Percentiles rank a stretch among this genome's conserved stretches.
Conservation (phyloP, 139 green algal species). For the Chlorella vulgaris region DNA sequence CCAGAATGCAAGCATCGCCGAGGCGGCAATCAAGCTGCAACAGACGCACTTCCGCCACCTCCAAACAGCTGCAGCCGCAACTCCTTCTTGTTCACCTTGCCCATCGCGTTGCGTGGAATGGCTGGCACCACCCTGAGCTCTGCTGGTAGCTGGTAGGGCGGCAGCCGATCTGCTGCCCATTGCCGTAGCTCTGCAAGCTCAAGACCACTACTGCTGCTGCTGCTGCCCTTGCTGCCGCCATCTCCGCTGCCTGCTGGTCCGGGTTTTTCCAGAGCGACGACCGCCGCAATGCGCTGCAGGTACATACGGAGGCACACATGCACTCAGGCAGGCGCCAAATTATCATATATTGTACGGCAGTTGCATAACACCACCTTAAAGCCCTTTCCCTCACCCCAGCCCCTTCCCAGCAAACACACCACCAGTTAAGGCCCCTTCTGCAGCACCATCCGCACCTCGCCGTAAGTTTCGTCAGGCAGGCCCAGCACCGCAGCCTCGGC, state of each 20-base stretch:
- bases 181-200: constrained; percentile 32
- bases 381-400: too few species aligned
- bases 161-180: constrained; percentile 59
- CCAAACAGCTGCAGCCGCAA: constrained; percentile 52
- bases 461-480: constrained; percentile 75
- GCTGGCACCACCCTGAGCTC: constrained; percentile 56
- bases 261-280: constrained; percentile 13
- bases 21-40: background rate
- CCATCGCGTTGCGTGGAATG: constrained; percentile 95
- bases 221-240: background rate
- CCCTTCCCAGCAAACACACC: too few species aligned
- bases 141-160: constrained; percentile 76
- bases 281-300: constrained; percentile 32
- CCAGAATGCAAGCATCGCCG: too few species aligned
- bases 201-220: background rate
- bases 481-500: constrained; percentile 87
- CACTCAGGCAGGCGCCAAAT: background rate
- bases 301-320: background rate
- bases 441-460: constrained; percentile 59
- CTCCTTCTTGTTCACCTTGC: constrained; percentile 95
- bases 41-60: background rate
- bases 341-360: too few species aligned
- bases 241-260: background rate
- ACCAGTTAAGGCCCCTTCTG: too few species aligned
- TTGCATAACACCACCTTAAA: too few species aligned